phyloP scores from a whole-genome alignment of 139 green algal species.

The Desmodesmus armatus region DNA sequence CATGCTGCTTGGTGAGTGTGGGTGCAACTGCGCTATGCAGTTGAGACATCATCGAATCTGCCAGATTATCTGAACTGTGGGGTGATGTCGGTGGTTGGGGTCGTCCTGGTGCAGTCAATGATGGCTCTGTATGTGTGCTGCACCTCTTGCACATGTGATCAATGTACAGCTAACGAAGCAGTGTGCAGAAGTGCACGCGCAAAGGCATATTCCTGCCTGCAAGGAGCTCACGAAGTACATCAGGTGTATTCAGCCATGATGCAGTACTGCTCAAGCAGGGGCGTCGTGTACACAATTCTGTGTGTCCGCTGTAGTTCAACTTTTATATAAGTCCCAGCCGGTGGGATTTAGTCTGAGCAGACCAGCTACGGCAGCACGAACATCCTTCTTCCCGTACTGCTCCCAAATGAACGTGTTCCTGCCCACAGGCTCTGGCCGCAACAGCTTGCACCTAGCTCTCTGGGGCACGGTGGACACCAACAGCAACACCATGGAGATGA shows the following conservation, averaged over 20 bases:
- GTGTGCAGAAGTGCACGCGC: too few species aligned
- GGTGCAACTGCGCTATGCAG: background rate
- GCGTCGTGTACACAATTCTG: too few species aligned
- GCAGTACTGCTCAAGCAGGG: too few species aligned
- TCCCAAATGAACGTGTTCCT: too few species aligned
- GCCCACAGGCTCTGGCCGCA: constrained; percentile 7
- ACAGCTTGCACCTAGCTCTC: background rate
- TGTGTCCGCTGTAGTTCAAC: too few species aligned
- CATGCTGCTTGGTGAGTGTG: constrained; percentile 41
- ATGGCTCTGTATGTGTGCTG: background rate
- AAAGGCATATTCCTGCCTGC: too few species aligned
- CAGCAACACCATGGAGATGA: constrained; percentile 6
- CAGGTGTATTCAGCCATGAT: too few species aligned
- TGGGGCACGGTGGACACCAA: constrained; percentile 31
- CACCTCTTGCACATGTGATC: background rate
- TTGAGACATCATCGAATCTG: background rate
- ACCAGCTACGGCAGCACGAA: too few species aligned
- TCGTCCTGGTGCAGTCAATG: background rate
- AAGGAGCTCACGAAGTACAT: too few species aligned
- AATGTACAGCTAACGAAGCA: background rate
- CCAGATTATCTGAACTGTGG: background rate
- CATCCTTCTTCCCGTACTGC: too few species aligned
- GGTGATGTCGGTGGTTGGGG: background rate
- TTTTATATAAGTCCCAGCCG: too few species aligned
- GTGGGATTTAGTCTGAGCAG: too few species aligned